Base-by-base conservation (phyloP, 192 early-diverging fungal genomes). In the Haplosporangium gracile region DNA sequence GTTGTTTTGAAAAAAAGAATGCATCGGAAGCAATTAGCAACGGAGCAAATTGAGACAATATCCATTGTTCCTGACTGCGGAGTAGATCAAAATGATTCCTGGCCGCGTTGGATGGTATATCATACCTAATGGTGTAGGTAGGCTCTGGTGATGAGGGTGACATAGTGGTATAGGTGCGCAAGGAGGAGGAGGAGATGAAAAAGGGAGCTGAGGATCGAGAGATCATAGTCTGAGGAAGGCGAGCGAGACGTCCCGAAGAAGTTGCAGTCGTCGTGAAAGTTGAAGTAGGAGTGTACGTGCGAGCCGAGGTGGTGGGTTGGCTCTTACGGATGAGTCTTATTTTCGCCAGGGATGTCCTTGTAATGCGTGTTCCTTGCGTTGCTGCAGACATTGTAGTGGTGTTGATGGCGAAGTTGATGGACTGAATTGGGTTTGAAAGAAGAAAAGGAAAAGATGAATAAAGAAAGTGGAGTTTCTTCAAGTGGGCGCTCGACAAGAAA, bases 101-200 rank as follows among this genome's bases (percentile, higher is more conserved):
- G 11, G 60, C 5, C 0, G 13, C 15, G 22, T 7, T 10, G 38
- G 60, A n/a, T 32, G 22, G 6, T 63, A 13, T 60, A 47, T 47
- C 47, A 15, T 83, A 83, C 82, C 82, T 79, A 73, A 79, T 60
- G 42, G 29, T 43, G 38, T 83, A 83, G 36, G 75, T 15, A 10
- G 60, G 76, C 34, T 57, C 77, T n/a, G 76, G 45, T 29, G 82
- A 70, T 10, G 82, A 79, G 9, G 34, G 45, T 24, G 22, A 24
- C 76, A 53, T 53, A 6, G 63, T 49, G n/a, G 72, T 78, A 55
- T 73, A 81, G 34, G 26, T 7, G 24, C 80, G 73, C 4, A 73
- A 70, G 34, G 65, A 42, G n/a, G 43, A 55, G 40, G 36, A 36
- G 36, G 36, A 36, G 36, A 70, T 32, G 36, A 34, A 22, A 15